A percentile compares a stretch with the other conserved stretches of the same genome.
These are phyloP conservation scores for Parmales sp. DNA, from an alignment of 108 stramenopile genomes.

Conservation along the genomic window DNA sequence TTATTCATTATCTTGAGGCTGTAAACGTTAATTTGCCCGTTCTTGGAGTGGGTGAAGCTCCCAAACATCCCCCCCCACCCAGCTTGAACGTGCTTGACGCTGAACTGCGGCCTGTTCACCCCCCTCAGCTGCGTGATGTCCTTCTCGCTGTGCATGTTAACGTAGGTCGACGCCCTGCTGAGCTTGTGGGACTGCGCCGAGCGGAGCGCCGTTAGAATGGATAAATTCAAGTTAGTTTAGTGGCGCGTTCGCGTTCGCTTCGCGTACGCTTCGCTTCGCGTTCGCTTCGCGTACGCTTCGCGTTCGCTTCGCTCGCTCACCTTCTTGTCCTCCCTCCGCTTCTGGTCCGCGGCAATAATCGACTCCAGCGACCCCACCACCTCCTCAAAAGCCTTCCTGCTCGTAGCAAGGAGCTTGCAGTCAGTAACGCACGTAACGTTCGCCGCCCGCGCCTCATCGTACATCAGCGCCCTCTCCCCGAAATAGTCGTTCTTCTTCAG, in stretches of 20 bases:
- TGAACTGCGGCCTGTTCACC: not conserved
- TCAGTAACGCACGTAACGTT: constrained; percentile 13
- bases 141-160: not conserved
- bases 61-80: not conserved
- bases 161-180: not conserved
- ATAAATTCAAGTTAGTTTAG: too few relatives aligned
- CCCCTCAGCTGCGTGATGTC: not conserved
- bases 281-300: too few relatives aligned
- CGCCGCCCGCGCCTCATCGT: constrained; percentile 19
- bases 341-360: constrained; percentile 5
- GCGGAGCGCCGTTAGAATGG: too few relatives aligned
- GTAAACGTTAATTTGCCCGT: not conserved
- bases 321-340: not conserved
- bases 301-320: too few relatives aligned
- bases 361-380: constrained; percentile 15
- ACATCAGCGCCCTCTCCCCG: constrained; percentile 22
- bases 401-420: constrained; percentile 10
- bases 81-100: not conserved
- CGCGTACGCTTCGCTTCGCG: too few relatives aligned
- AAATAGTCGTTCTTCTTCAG: constrained; percentile 20
- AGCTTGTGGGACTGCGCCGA: too few relatives aligned
- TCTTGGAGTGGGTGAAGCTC: not conserved
- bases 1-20: not conserved
- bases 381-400: constrained; percentile 13
- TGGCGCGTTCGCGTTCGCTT: too few relatives aligned